A percentile compares a stretch with the other conserved stretches of the same genome.
These are phyloP conservation scores for Loxodes magnus DNA, from an alignment of 73 alveolate species.

Conservation along the genomic window DNA sequence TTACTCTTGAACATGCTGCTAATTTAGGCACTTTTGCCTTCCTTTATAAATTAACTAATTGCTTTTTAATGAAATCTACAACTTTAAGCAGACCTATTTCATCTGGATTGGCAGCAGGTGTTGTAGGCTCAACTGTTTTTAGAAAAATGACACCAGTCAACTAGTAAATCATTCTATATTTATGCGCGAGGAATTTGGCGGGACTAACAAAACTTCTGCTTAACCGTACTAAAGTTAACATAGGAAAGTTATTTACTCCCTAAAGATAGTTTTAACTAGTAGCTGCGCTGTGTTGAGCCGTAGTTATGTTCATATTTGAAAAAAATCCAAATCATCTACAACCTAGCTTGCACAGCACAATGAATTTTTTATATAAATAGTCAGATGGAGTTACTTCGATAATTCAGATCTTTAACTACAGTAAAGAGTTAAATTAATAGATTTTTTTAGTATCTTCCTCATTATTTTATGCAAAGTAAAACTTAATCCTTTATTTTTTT, in stretches of 20 bases:
- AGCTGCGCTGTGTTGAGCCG: constrained; percentile 55
- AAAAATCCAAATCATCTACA: constrained; percentile 43
- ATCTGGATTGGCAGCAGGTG: constrained; percentile 48
- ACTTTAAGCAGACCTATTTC: constrained; percentile 22
- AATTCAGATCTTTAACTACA: too few species aligned
- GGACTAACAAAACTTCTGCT: constrained; percentile 35
- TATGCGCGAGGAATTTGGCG: constrained; percentile 40
- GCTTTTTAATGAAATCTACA: constrained; percentile 31
- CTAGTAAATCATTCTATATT: constrained; percentile 48
- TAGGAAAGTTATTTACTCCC: constrained; percentile 19
- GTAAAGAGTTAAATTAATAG: too few species aligned
- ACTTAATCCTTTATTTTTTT: too few species aligned
- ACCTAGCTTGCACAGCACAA: constrained; percentile 42
- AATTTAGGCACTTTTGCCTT: constrained; percentile 53
- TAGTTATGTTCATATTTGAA: constrained; percentile 62
- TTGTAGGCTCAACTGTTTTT: constrained; percentile 38
- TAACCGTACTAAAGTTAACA: constrained; percentile 17
- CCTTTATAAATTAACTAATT: constrained; percentile 40
- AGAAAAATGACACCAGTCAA: constrained; percentile 54
- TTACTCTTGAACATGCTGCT: constrained; percentile 58
- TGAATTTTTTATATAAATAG: constrained; percentile 56
- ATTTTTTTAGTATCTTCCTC: too few species aligned
- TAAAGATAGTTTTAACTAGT: constrained; percentile 27
- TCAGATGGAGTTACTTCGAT: too few species aligned
- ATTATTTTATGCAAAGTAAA: too few species aligned